A percentile compares a stretch with the other conserved stretches of the same genome.
These are phyloP conservation scores for Diophrys appendiculata DNA, from an alignment of 73 alveolate species.

Conservation along the genomic window DNA sequence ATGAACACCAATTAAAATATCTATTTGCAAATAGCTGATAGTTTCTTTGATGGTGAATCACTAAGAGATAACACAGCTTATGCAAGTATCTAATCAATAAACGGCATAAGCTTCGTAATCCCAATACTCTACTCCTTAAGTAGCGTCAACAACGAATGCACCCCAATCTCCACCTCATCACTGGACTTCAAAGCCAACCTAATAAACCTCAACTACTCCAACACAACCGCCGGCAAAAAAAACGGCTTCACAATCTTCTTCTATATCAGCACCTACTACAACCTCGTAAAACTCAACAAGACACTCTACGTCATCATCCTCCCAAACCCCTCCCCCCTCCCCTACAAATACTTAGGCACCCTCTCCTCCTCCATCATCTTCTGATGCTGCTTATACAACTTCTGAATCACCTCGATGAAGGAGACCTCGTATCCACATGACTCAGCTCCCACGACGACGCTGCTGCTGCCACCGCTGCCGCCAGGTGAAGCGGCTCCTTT, in stretches of 20 bases:
- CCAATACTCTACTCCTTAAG: constrained; percentile 28
- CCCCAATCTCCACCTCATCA: constrained; percentile 30
- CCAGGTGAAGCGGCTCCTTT: too few relatives aligned
- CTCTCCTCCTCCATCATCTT: too few relatives aligned
- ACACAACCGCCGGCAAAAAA: constrained; percentile 17
- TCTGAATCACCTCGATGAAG: constrained; percentile 25
- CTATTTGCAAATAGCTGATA: too few relatives aligned
- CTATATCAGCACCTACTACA: constrained; percentile 28
- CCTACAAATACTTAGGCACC: constrained; percentile 3
- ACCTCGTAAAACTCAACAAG: constrained; percentile 22
- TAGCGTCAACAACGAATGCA: constrained; percentile 26
- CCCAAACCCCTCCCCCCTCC: constrained; percentile 8
- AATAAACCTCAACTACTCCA: constrained; percentile 16
- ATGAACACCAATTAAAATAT: too few relatives aligned
- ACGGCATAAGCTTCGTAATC: too few relatives aligned
- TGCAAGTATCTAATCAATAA: too few relatives aligned
- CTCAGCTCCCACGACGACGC: too few relatives aligned
- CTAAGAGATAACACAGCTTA: too few relatives aligned
- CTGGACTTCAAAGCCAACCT: constrained; percentile 22
- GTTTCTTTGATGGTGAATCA: too few relatives aligned
- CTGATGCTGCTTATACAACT: too few relatives aligned
- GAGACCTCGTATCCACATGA: too few relatives aligned
- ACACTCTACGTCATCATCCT: constrained; percentile 25
- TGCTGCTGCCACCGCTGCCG: too few relatives aligned
- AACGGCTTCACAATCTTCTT: constrained; percentile 17